phyloP scores from a whole-genome alignment of 805 yeast species.

The Schizosaccharomyces octosporus region DNA sequence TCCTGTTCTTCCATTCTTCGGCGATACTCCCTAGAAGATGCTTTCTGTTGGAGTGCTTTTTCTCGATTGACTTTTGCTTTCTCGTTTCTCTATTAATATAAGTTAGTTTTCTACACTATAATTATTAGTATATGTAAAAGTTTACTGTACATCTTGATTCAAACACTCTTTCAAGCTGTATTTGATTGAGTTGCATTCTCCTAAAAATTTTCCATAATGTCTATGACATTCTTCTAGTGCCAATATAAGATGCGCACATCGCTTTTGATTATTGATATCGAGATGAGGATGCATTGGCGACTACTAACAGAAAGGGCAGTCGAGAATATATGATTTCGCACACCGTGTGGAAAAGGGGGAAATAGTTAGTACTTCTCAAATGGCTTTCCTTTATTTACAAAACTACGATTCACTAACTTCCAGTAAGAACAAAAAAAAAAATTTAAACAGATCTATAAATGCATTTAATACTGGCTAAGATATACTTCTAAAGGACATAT shows the following conservation, averaged over 20 bases:
- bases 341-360: too few relatives aligned
- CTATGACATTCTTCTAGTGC: background rate
- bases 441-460: too few relatives aligned
- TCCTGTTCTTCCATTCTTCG: background rate
- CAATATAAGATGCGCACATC: background rate
- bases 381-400: too few relatives aligned
- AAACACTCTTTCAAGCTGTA: background rate
- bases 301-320: too few relatives aligned
- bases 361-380: too few relatives aligned
- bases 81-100: background rate
- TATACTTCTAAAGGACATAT: too few relatives aligned
- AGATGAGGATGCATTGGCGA: background rate
- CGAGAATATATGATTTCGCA: too few relatives aligned
- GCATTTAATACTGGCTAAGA: too few relatives aligned
- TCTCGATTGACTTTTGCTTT: background rate
- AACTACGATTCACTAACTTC: too few relatives aligned
- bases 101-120: background rate
- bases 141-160: background rate
- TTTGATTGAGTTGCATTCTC: background rate
- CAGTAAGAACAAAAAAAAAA: too few relatives aligned
- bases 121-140: background rate
- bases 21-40: background rate
- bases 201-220: background rate
- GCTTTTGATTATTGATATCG: background rate
- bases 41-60: background rate